Percentiles rank a stretch among this genome's conserved stretches.
These are phyloP conservation scores for Rubia peregrina DNA, from an alignment of 305 asterid genomes.

Conservation along the genomic window DNA sequence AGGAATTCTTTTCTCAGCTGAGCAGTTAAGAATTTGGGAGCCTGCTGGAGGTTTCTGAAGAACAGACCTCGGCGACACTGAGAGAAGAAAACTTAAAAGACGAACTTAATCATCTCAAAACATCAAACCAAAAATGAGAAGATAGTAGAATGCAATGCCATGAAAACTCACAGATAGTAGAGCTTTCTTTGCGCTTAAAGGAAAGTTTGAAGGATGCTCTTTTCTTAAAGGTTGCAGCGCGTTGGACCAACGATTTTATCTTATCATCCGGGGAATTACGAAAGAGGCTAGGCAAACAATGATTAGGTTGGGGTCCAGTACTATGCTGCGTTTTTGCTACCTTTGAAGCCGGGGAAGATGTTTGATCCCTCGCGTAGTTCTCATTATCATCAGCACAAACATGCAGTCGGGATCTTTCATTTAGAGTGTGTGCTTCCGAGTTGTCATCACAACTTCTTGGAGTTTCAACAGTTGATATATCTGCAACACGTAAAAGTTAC, in stretches of 20 bases:
- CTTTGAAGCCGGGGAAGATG: slow-evolving; percentile 23
- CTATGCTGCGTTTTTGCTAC: slow-evolving; percentile 36
- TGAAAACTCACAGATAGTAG: slow-evolving; percentile 48
- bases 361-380: slow-evolving; percentile 22
- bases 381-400: slow-evolving; percentile 36
- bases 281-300: slow-evolving; percentile 52
- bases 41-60: slow-evolving; percentile 79
- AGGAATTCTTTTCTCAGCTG: slow-evolving; percentile 55
- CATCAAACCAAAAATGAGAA: background rate
- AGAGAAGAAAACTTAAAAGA: background rate
- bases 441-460: slow-evolving; percentile 59
- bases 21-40: slow-evolving; percentile 61
- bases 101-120: background rate
- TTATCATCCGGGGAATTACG: slow-evolving; percentile 38
- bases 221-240: slow-evolving; percentile 44
- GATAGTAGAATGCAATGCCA: slow-evolving; percentile 9
- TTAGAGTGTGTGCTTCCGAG: slow-evolving; percentile 13
- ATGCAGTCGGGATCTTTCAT: slow-evolving; percentile 39
- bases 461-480: slow-evolving; percentile 61
- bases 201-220: slow-evolving; percentile 50
- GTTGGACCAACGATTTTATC: slow-evolving; percentile 37
- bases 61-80: slow-evolving; percentile 56
- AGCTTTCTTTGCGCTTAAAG: slow-evolving; percentile 61
- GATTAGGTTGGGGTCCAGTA: slow-evolving; percentile 54
- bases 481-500: slow-evolving; percentile 34